These are phyloP conservation scores for Pichia ethanolica DNA, from an alignment of 805 yeast species.

Conservation along the genomic window DNA sequence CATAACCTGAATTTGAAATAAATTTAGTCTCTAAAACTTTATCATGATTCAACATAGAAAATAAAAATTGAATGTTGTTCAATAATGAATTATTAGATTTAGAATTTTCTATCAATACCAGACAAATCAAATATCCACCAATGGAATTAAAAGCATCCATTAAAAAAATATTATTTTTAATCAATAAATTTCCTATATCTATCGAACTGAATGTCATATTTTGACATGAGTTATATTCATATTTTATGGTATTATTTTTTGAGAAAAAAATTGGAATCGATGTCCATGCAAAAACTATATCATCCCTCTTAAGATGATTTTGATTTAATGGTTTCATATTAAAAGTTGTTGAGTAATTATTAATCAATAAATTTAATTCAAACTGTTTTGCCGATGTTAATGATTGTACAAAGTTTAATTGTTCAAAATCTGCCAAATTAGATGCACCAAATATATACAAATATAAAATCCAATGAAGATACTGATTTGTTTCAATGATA, in stretches of 20 bases:
- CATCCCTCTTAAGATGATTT: not conserved
- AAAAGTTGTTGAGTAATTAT: not conserved
- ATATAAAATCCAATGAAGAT: conserved; percentile 45
- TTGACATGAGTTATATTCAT: no score
- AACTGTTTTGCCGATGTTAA: not conserved
- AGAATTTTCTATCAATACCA: conserved; percentile 41
- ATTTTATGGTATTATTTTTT: not conserved
- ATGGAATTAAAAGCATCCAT: conserved; percentile 29
- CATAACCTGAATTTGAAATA: conserved; percentile 54
- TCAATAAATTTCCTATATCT: not conserved
- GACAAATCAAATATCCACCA: conserved; percentile 45
- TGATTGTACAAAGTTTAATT: conserved; percentile 31
- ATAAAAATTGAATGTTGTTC: conserved; percentile 33
- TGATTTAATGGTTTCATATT: not conserved
- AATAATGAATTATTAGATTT: conserved; percentile 28
- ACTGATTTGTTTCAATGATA: conserved; percentile 30
- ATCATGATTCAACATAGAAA: conserved; percentile 37
- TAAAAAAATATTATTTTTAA: not conserved
- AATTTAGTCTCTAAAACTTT: conserved; percentile 47
- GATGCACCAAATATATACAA: conserved; percentile 40
- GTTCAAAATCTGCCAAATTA: conserved; percentile 42
- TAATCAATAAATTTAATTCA: not conserved
- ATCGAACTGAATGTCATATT: no score
- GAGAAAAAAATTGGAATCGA: not conserved
- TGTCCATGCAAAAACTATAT: conserved; percentile 1